Conservation (phyloP, 129 eudicot species). For the Escallonia herrerae region DNA sequence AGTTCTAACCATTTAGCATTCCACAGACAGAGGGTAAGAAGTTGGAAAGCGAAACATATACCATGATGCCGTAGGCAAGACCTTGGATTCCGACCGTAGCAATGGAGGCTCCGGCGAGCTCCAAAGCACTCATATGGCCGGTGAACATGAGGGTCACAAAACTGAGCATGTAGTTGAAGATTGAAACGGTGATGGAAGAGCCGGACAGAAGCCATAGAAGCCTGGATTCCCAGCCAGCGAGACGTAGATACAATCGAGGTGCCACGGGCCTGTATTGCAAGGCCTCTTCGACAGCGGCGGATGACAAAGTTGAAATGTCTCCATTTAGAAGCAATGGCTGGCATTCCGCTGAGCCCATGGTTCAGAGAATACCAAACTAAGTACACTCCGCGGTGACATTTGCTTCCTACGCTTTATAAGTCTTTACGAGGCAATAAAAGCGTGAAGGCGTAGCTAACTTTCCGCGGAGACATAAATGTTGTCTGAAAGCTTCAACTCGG, state of each 20-base stretch:
- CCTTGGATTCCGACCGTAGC: slow-evolving; percentile 34
- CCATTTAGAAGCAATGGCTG: slow-evolving; percentile 20
- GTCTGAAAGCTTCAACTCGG: too few species aligned
- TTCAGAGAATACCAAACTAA: too few species aligned
- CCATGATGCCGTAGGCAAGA: slow-evolving; percentile 37
- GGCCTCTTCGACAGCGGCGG: slow-evolving; percentile 22
- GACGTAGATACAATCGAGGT: slow-evolving; percentile 16
- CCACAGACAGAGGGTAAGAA: too few species aligned
- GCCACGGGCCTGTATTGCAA: slow-evolving; percentile 22
- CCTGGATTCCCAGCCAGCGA: slow-evolving; percentile 32
- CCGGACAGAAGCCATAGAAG: slow-evolving; percentile 31
- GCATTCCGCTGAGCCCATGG: neutral
- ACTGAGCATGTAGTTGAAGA: slow-evolving; percentile 28
- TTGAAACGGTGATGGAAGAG: slow-evolving; percentile 22
- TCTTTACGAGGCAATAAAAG: too few species aligned
- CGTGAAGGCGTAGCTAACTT: too few species aligned
- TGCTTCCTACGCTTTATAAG: too few species aligned
- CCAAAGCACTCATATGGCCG: slow-evolving; percentile 31
- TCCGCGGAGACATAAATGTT: too few species aligned
- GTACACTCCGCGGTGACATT: too few species aligned
- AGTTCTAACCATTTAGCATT: too few species aligned
- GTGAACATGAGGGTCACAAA: slow-evolving; percentile 28
- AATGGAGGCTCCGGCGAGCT: slow-evolving; percentile 37
- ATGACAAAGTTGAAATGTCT: slow-evolving; percentile 12
- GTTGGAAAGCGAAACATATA: neutral